Evolutionary conservation across 345 rosid species (phyloP), one percentile per base, ranked within the genome.

Genomic region (Euphorbia pulcherrima): DNA sequence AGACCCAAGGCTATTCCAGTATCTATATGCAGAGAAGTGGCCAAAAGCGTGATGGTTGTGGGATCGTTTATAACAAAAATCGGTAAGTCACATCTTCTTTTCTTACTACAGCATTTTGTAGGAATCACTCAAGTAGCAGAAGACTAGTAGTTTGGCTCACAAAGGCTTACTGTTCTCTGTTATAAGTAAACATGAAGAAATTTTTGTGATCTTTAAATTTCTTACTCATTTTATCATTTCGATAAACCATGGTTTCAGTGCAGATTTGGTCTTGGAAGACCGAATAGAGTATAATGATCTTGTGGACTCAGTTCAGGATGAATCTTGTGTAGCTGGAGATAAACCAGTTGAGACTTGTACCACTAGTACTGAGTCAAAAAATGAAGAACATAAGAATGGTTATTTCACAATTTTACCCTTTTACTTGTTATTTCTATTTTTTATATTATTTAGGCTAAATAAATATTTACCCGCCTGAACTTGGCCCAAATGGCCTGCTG

Each of bases 271-370:
- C 16, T 37, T 83, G 33, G 85, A 85, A 76, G 96, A 92, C 72
- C 78, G 80, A 65, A 83, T 94, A 66, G 97, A 89, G 62, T 94
- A 88, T 80, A 92, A 94, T 83, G 97, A 94, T 86, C 96, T 92
- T 63, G 86, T 83, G 72, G 81, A 81, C 60, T 60, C 72, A 10
- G 52, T 86, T 69, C 62, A 77, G 70, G 86, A 77, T 72, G 77
- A 76, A 54, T 44, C 65, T 21, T 68, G 64, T 57, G 64, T 69
- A 67, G 62, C 60, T 67, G 76, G 59, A 37, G 77, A 79, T 47
- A 54, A 29, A 70, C 77, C 78, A 65, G 73, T 41, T 67, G 71
- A n/a, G 70, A 70, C 58, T 51, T 74, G 64, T 60, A 60, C 63
- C 48, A 60, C 30, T 68, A 80, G 71, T 44, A 60, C 30, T 66